phyloP scores from a whole-genome alignment of 352 stramenopile genomes.

The Hyaloperonospora arabidopsidis region DNA sequence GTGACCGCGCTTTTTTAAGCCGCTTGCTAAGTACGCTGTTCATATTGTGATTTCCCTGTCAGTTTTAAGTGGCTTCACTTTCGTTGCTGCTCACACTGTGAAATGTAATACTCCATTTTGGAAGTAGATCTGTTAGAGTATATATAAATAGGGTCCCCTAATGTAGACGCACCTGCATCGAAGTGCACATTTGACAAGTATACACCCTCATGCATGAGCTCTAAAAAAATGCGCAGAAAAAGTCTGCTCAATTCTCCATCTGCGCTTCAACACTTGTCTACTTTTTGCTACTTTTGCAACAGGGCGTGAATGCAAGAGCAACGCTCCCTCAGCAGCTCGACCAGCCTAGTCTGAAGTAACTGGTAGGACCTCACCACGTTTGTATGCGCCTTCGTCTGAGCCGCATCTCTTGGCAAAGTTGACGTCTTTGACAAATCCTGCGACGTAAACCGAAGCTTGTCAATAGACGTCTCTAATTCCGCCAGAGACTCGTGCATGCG shows the following conservation, averaged over 20 bases:
- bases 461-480: slow-evolving; percentile 33
- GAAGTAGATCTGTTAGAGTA: no score
- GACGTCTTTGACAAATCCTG: slow-evolving; percentile 2
- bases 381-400: slow-evolving; percentile 23
- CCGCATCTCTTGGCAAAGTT: slow-evolving; percentile 6
- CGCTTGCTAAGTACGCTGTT: no score
- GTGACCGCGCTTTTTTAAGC: no score
- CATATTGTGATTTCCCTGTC: no score
- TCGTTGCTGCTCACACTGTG: no score
- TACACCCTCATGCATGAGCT: background rate
- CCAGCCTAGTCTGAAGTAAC: slow-evolving; percentile 27
- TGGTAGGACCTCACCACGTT: slow-evolving; percentile 42
- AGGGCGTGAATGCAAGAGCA: slow-evolving; percentile 29
- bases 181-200: no score
- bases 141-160: no score
- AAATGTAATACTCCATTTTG: no score
- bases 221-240: background rate
- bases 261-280: background rate
- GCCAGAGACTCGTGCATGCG: slow-evolving; percentile 45
- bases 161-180: no score
- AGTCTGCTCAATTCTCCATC: slow-evolving; percentile 1
- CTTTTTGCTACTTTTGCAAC: slow-evolving; percentile 34
- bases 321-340: slow-evolving; percentile 31
- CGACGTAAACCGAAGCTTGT: slow-evolving; percentile 21
- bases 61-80: no score